Base-by-base conservation (phyloP, 345 rosid genomes). In the Salix suchowensis region DNA sequence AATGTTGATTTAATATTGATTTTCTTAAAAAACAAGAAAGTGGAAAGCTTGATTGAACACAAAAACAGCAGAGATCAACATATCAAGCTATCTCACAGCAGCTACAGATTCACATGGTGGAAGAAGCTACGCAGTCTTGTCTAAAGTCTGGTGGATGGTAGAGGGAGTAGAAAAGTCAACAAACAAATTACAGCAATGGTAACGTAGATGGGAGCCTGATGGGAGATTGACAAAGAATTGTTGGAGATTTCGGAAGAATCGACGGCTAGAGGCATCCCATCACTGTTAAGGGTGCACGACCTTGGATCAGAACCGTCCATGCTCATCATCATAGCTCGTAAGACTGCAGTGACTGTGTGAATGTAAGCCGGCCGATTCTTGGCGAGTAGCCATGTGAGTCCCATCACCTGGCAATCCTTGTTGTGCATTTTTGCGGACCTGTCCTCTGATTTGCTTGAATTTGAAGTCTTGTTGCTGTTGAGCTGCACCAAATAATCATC, bases 321-420 rank as follows among this genome's bases (percentile, higher is more conserved):
- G 86, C 79, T 88, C 83, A 85, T 82, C 94, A 93, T 91, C 72
- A 91, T 80, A 5, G 97, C 98, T 28, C 97, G 86, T n/a, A 95
- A 77, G 60, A 95, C 96, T 0, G 90, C 86, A 14, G 98, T 85
- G 62, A 91, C 94, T 0, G 97, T 91, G 70, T 84, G 90, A 73
- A 93, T 88, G 86, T 95, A 95, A 48, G 98, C 89, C 0, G 91
- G 72, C 26, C 91, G 93, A 67, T 93, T 88, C 84, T 88, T 91
- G 44, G 93, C 89, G 7, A 95, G 92, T 40, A 95, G 98, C 98
- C 98, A 95, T 58, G 98, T 91, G 55, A 95, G 90, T 61, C 97
- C 98, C 98, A 95, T 95, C 62, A 93, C 84, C 67, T 88, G 89
- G 85, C 98, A 95, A 77, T 95, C 97, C 84, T 89, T 93, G 86